Base-by-base conservation (phyloP, 768 basidiomycete species). In the Collybia nuda region DNA sequence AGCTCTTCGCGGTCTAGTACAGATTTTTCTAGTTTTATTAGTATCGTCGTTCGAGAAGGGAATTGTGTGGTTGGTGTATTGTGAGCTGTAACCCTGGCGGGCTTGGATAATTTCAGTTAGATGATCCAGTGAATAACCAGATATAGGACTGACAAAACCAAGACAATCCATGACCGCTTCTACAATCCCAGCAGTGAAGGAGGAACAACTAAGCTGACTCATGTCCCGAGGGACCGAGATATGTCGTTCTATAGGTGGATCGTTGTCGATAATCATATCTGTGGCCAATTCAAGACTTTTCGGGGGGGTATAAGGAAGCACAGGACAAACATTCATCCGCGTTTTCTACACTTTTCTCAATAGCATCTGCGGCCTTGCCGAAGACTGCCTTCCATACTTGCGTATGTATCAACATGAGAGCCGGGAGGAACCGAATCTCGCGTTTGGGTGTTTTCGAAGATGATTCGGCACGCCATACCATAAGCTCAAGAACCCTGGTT, bases 231-330 rank as follows among this genome's bases (percentile, higher is more conserved):
- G 97, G 12, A 98, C 90, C 24, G 93, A 93, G 53, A 99, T 92
- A 57, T 92, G 79, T 51, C 92, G 85, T 55, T 97, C 95, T 56
- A 98, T 77, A 18, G 87, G 81, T 9, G 97, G 95, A 63, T 95
- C 90, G 66, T 99, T 98, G 76, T 98, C 90, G 52, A 96, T 89
- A 56, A 99, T 90, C 97, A 98, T 98, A 69, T 98, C 93, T 96
- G 56, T 26, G 18, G 19, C 19, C 44, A 38, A 40, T 57, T 36
- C 28, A 48, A 35, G 47, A 44, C 41, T 26, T 50, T 45, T 51
- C 53, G 29, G 32, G 32, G 32, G 32, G 52, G 50, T 40, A 22
- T 40, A 6, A 44, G 38, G 23, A 24, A 37, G 11, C 19, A 4
- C 41, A 36, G 21, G 24, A 71, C 86, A 47, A 54, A 86, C 93